Conservation (phyloP, 305 asterid genomes). For the Fraxinus albicans region DNA sequence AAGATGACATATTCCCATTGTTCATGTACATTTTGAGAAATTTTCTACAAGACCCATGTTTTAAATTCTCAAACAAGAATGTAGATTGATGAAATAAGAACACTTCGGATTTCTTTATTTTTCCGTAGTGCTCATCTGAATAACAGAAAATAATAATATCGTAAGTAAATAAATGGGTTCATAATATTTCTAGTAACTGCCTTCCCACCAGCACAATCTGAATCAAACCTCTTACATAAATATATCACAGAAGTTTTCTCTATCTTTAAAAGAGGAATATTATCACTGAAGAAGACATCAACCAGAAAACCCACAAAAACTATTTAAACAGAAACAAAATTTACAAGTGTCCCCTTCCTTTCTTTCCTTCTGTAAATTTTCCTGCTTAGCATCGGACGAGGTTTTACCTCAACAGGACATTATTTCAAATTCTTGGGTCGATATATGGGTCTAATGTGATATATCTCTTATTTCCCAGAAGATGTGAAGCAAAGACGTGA, state of each 20-base stretch:
- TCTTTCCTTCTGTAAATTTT: not conserved
- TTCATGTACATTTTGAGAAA: no score
- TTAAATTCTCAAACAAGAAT: not conserved
- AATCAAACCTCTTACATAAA: not conserved
- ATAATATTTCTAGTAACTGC: not conserved
- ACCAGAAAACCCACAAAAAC: not conserved
- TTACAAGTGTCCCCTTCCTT: not conserved
- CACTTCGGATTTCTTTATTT: not conserved
- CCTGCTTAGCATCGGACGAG: not conserved
- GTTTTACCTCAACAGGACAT: not conserved
- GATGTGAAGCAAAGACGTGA: not conserved
- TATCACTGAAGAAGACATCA: not conserved
- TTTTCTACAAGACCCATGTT: not conserved
- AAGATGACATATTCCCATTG: not conserved
- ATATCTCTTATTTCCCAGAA: not conserved
- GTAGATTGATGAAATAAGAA: not conserved
- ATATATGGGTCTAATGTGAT: not conserved
- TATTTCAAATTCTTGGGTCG: not conserved
- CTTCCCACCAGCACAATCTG: not conserved
- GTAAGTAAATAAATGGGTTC: not conserved
- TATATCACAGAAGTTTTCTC: not conserved
- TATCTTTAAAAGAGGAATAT: not conserved
- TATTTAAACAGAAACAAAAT: not conserved
- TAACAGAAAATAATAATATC: not conserved
- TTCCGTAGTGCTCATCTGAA: not conserved